Percentiles rank a stretch among this genome's conserved stretches.
Evolutionary conservation across 1,284 basidiomycete genomes (phyloP).

Genomic region (Filobasidium uniguttulatum): DNA sequence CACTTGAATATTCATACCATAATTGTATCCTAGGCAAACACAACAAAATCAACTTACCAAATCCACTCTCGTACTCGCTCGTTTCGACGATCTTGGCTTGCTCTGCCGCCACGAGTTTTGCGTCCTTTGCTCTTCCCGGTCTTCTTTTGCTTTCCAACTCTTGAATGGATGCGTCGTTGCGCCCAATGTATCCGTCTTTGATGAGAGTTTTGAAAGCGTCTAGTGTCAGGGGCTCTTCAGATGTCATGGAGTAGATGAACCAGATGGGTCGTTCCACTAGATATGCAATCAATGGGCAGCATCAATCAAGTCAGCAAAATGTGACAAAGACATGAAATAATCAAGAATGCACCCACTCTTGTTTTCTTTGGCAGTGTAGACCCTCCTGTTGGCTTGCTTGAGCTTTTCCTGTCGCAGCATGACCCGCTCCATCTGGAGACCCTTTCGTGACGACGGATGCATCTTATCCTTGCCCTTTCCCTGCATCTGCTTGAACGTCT

Average conservation of each 20-base stretch:
- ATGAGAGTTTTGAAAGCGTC: constrained; percentile 56
- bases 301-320: not conserved
- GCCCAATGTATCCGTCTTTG: constrained; percentile 55
- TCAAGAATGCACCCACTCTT: constrained; percentile 40
- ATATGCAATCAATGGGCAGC: not conserved
- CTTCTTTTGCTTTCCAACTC: constrained; percentile 51
- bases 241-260: constrained; percentile 54
- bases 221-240: constrained; percentile 50
- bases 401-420: constrained; percentile 60
- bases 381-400: constrained; percentile 40
- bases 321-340: not conserved
- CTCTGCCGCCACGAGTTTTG: constrained; percentile 56
- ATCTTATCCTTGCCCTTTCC: constrained; percentile 39
- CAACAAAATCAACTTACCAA: constrained; percentile 56
- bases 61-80: constrained; percentile 64
- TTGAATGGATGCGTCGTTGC: constrained; percentile 56
- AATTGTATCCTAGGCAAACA: not conserved
- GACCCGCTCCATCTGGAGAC: constrained; percentile 52
- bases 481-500: constrained; percentile 37
- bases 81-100: constrained; percentile 53
- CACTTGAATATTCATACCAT: constrained; percentile 3
- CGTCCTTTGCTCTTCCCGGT: constrained; percentile 62
- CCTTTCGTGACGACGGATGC: constrained; percentile 36
- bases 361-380: constrained; percentile 43
- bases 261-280: constrained; percentile 60